A percentile compares a stretch with the other conserved stretches of the same genome.
phyloP scores from a whole-genome alignment of 164 flowering plant genomes.

The Protea cynaroides region DNA sequence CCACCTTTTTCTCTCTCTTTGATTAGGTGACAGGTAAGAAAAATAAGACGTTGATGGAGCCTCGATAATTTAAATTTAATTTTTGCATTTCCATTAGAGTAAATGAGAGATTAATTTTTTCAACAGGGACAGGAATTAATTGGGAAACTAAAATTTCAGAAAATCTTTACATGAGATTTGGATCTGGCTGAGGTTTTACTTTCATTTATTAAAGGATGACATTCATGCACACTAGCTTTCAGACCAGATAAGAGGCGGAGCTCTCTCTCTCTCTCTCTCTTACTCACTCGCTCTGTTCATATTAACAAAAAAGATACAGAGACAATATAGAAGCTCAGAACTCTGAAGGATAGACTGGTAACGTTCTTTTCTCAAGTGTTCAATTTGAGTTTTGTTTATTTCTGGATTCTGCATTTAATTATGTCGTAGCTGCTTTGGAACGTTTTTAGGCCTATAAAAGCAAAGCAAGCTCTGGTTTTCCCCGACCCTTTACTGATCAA shows the following conservation, averaged over 20 bases:
- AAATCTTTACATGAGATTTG: slow-evolving; percentile 21
- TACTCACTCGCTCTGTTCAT: background rate
- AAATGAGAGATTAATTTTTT: background rate
- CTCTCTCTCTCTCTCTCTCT: too few species aligned
- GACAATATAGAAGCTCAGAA: background rate
- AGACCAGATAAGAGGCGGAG: too few species aligned
- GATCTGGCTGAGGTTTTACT: slow-evolving; percentile 9
- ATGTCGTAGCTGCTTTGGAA: slow-evolving; percentile 4
- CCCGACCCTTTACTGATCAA: slow-evolving; percentile 20
- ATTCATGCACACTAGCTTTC: too few species aligned
- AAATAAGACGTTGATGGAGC: slow-evolving; percentile 6
- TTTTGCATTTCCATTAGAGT: background rate
- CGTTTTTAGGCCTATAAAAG: slow-evolving; percentile 21
- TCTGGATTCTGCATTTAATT: background rate
- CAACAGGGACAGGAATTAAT: slow-evolving; percentile 12
- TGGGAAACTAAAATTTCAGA: slow-evolving; percentile 16
- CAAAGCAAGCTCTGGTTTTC: slow-evolving; percentile 11
- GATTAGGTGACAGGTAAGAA: background rate
- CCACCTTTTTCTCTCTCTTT: background rate
- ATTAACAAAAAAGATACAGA: background rate
- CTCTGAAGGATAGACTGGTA: too few species aligned
- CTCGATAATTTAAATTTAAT: slow-evolving; percentile 1
- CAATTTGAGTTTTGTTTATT: too few species aligned
- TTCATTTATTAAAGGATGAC: background rate
- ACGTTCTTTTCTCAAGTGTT: too few species aligned